Evolutionary conservation across 2,329 filamentous ascomycete species (phyloP).

Genomic region (Pseudocercospora cruenta): DNA sequence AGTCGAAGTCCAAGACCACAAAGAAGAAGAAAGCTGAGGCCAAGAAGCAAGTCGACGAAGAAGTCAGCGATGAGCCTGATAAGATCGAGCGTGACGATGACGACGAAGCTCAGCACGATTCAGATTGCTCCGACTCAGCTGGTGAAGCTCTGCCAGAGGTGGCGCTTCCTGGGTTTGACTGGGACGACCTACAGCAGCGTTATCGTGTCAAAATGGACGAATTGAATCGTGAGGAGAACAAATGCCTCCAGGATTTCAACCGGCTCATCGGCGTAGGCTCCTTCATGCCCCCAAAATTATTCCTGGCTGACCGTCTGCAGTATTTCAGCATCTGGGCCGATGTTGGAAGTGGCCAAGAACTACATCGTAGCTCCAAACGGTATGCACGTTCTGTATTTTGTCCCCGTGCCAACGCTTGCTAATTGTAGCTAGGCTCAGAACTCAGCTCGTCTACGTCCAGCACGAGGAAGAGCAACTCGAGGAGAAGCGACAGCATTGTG

Average conservation of each 20-base stretch:
- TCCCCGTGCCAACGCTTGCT: too few relatives aligned
- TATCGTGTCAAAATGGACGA: slow-evolving; percentile 69
- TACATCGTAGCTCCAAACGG: slow-evolving; percentile 77
- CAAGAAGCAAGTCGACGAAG: slow-evolving; percentile 24
- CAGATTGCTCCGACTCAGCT: slow-evolving; percentile 26
- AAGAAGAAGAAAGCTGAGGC: slow-evolving; percentile 4
- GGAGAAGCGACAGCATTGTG: slow-evolving; percentile 80
- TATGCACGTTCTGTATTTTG: too few relatives aligned
- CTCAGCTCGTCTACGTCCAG: slow-evolving; percentile 75
- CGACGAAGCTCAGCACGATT: slow-evolving; percentile 17
- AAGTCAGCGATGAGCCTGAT: neutral
- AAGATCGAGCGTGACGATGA: slow-evolving; percentile 9
- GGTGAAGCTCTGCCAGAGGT: slow-evolving; percentile 33
- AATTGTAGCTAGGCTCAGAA: slow-evolving; percentile 65
- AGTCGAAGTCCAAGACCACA: slow-evolving; percentile 20
- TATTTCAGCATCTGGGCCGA: slow-evolving; percentile 81
- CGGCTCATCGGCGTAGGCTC: slow-evolving; percentile 62
- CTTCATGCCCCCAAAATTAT: neutral
- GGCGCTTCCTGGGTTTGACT: slow-evolving; percentile 65
- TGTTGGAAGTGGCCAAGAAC: slow-evolving; percentile 71
- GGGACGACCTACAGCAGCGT: slow-evolving; percentile 72
- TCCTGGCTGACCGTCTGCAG: slow-evolving; percentile 49
- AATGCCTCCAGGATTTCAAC: slow-evolving; percentile 39
- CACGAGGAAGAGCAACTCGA: slow-evolving; percentile 72
- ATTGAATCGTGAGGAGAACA: slow-evolving; percentile 65